These are phyloP conservation scores for Pseudogymnoascus sp. DNA, from an alignment of 2,329 filamentous ascomycete species.

Conservation along the genomic window DNA sequence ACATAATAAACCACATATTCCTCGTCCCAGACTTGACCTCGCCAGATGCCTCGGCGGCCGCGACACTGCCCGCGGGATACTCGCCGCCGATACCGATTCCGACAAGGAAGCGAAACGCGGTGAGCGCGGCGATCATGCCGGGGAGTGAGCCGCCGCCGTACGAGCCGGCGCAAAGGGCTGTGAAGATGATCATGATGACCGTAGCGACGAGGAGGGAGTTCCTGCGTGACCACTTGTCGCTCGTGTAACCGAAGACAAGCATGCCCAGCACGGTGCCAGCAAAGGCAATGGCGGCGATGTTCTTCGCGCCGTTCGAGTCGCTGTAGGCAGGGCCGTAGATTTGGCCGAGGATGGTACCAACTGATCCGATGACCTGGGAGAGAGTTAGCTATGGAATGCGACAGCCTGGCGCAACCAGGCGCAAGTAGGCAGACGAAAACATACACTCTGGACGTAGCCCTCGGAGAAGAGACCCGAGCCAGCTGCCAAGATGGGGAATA, in stretches of 20 bases:
- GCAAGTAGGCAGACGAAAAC: conserved; percentile 16
- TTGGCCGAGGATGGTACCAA: conserved; percentile 65
- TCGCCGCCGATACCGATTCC: conserved; percentile 77
- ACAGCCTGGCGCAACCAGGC: not conserved
- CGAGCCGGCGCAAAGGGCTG: conserved; percentile 68
- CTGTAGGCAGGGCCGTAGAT: conserved; percentile 67
- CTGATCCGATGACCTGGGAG: conserved; percentile 72
- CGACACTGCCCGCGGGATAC: conserved; percentile 78
- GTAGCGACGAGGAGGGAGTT: conserved; percentile 78
- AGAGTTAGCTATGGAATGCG: not conserved
- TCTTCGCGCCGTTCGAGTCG: conserved; percentile 62
- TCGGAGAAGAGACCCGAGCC: conserved; percentile 87
- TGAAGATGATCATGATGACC: conserved; percentile 77
- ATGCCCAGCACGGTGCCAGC: conserved; percentile 80
- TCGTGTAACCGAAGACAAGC: conserved; percentile 71
- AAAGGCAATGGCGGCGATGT: conserved; percentile 78
- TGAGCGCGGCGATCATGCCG: conserved; percentile 71
- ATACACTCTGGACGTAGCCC: conserved; percentile 83
- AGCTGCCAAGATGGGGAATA: conserved; percentile 70
- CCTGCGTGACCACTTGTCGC: conserved; percentile 79
- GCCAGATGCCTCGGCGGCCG: conserved; percentile 75
- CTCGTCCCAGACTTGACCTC: conserved; percentile 73
- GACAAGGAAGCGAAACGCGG: conserved; percentile 78
- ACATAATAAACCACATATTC: conserved; percentile 88
- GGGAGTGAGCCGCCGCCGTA: conserved; percentile 65